phyloP scores from a whole-genome alignment of 345 rosid genomes.

The Lumnitzera littorea region DNA sequence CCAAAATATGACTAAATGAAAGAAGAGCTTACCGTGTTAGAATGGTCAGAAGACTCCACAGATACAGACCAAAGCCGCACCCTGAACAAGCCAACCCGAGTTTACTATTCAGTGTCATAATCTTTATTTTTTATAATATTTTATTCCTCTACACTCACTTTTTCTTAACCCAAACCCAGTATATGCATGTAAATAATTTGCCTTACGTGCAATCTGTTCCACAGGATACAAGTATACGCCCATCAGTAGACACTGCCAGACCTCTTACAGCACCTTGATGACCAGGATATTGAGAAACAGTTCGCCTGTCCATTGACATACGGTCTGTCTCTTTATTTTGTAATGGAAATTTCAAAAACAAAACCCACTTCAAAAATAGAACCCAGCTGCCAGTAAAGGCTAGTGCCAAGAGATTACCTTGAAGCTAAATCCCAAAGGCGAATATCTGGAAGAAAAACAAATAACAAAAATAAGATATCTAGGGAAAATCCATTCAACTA shows the following conservation, averaged over 20 bases:
- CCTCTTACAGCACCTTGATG: slow-evolving; percentile 94
- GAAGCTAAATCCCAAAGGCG: slow-evolving; percentile 93
- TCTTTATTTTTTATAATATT: not conserved
- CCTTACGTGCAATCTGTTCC: slow-evolving; percentile 91
- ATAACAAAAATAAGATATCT: not conserved
- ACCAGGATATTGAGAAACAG: slow-evolving; percentile 86
- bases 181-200: not conserved
- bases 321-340: not conserved
- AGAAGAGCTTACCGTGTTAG: slow-evolving; percentile 38
- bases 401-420: slow-evolving; percentile 33
- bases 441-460: slow-evolving; percentile 52
- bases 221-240: slow-evolving; percentile 66
- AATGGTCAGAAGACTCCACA: slow-evolving; percentile 30
- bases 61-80: slow-evolving; percentile 97
- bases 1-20: not conserved
- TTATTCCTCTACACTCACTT: too few species aligned
- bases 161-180: too few species aligned
- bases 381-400: not conserved
- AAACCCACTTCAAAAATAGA: too few species aligned
- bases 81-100: slow-evolving; percentile 26
- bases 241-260: slow-evolving; percentile 85
- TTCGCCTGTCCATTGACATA: slow-evolving; percentile 47
- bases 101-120: not conserved
- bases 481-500: not conserved
- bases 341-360: too few species aligned